Evolutionary conservation across 495 filamentous ascomycete species (phyloP).

Genomic region (Penicillium silybi): DNA sequence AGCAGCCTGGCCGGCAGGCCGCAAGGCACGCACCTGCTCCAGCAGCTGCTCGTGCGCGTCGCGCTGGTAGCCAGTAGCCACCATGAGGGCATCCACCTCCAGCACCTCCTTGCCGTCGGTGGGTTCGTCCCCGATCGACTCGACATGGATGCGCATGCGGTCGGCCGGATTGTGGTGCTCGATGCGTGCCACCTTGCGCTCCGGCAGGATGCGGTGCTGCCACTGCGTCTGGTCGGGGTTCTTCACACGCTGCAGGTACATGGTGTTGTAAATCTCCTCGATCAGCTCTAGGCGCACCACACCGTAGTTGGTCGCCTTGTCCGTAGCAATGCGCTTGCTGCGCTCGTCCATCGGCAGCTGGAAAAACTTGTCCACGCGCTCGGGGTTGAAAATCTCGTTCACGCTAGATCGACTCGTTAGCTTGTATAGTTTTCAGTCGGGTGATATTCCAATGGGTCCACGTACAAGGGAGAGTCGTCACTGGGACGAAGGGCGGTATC

Average conservation of each 20-base stretch:
- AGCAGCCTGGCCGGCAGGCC: conserved; percentile 46
- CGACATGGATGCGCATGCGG: conserved; percentile 38
- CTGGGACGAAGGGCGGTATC: conserved; percentile 79
- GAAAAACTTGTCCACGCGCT: conserved; percentile 71
- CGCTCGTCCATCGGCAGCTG: conserved; percentile 58
- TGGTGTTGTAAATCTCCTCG: conserved; percentile 75
- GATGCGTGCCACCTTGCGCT: conserved; percentile 57
- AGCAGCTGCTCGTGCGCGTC: conserved; percentile 78
- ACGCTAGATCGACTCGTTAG: conserved; percentile 55
- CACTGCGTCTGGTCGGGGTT: conserved; percentile 66
- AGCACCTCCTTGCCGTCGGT: conserved; percentile 51
- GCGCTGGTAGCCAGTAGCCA: conserved; percentile 82
- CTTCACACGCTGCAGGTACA: conserved; percentile 78
- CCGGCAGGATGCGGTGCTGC: conserved; percentile 73
- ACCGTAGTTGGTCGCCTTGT: conserved; percentile 85
- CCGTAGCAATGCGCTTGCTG: conserved; percentile 54
- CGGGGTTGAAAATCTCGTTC: conserved; percentile 93
- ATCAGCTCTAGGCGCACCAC: conserved; percentile 86
- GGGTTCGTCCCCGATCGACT: conserved; percentile 23
- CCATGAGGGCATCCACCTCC: conserved; percentile 75
- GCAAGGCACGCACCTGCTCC: conserved; percentile 55
- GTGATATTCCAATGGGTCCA: conserved; percentile 10
- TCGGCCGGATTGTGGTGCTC: conserved; percentile 45
- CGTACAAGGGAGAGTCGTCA: conserved; percentile 93
- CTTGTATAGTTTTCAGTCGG: background rate